Conservation (phyloP, 2,329 filamentous ascomycete species). For the Cladophialophora psammophila region DNA sequence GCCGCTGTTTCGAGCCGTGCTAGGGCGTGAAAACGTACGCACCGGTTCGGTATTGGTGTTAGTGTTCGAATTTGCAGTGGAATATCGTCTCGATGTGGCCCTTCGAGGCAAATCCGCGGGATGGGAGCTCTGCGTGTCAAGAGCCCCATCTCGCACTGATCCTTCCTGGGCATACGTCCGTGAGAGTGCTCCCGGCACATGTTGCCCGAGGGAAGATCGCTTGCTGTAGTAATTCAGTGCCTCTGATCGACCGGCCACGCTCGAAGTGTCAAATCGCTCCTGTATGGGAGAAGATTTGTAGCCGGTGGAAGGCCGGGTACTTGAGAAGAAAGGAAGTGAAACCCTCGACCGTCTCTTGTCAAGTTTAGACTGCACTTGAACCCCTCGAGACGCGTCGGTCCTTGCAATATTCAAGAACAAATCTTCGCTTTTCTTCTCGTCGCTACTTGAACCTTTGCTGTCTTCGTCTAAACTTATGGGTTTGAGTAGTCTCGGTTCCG, state of each 20-base stretch:
- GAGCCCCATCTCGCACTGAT: conserved; percentile 15
- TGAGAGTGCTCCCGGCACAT: conserved; percentile 34
- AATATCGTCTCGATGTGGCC: conserved; percentile 34
- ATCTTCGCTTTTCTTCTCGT: conserved; percentile 54
- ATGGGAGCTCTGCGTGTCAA: conserved; percentile 26
- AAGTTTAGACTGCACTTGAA: conserved; percentile 13
- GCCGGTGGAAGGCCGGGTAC: conserved; percentile 33
- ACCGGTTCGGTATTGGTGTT: conserved; percentile 30
- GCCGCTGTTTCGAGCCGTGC: conserved; percentile 43
- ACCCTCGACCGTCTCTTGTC: conserved; percentile 38
- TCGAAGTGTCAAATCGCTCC: conserved; percentile 34
- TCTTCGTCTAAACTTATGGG: conserved; percentile 37
- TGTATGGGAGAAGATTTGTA: conserved; percentile 35
- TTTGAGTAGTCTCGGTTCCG: conserved; percentile 37
- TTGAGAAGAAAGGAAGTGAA: conserved; percentile 39
- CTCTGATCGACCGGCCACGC: conserved; percentile 31
- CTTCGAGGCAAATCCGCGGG: conserved; percentile 23
- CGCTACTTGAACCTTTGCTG: conserved; percentile 46
- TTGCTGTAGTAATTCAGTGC: conserved; percentile 36
- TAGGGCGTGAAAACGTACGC: conserved; percentile 26
- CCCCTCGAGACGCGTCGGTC: conserved; percentile 44
- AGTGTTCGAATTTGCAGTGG: conserved; percentile 36
- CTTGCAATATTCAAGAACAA: conserved; percentile 57
- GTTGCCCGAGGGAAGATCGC: conserved; percentile 37
- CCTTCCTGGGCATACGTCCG: conserved; percentile 29